Percentiles rank a stretch among this genome's conserved stretches.
These are phyloP conservation scores for Phoenix roebelenii DNA, from an alignment of 176 grass and related monocot species.

Conservation along the genomic window DNA sequence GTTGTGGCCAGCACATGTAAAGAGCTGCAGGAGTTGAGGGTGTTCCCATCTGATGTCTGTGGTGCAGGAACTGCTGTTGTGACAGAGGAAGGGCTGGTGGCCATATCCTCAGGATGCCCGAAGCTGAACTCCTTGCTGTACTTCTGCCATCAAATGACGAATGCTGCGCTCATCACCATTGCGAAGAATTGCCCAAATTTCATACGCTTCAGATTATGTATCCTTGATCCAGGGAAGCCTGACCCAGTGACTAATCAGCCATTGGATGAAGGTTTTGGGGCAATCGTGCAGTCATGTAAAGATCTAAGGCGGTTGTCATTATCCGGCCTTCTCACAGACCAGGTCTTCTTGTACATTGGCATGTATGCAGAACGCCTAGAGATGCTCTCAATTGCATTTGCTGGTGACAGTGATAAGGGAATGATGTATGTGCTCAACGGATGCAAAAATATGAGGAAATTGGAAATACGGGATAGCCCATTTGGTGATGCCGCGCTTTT, in stretches of 20 bases:
- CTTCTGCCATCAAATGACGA: conserved; percentile 3
- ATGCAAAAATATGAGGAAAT: conserved; percentile 2
- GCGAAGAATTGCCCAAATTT: conserved; percentile 10
- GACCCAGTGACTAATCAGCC: conserved; percentile 5
- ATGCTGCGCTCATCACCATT: neutral
- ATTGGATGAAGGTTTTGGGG: conserved; percentile 6
- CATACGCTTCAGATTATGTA: conserved; percentile 3
- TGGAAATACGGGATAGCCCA: conserved; percentile 2
- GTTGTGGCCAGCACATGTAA: conserved; percentile 1
- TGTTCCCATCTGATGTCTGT: conserved; percentile 3
- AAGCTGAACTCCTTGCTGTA: conserved; percentile 3
- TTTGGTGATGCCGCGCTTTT: conserved; percentile 2
- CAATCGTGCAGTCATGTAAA: conserved; percentile 1
- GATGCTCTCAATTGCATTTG: conserved; percentile 7
- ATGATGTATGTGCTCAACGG: conserved; percentile 7
- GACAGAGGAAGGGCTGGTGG: conserved; percentile 1
- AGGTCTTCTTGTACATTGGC: conserved; percentile 4
- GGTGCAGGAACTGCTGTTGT: neutral
- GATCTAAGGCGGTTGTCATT: neutral
- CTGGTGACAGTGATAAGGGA: conserved; percentile 2
- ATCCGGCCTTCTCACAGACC: neutral
- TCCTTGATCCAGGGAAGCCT: conserved; percentile 5
- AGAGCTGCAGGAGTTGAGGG: conserved; percentile 4
- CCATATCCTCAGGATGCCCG: conserved; percentile 3
- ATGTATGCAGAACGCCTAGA: conserved; percentile 2